Base-by-base conservation (phyloP, 495 filamentous ascomycete genomes). In the Neurospora sp. region DNA sequence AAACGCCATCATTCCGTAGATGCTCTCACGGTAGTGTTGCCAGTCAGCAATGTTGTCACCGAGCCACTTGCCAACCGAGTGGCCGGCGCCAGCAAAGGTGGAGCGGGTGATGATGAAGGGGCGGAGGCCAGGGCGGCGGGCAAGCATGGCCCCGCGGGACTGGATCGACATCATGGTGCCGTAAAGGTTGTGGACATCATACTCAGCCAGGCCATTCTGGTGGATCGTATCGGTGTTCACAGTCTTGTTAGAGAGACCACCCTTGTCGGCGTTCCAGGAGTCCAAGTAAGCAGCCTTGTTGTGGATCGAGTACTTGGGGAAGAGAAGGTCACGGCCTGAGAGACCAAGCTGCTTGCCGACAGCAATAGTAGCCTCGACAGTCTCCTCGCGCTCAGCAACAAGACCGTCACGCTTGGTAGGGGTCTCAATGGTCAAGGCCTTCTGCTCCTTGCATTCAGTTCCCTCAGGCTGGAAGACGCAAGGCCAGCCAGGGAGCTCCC, bases 111-210 rank as follows among this genome's bases (percentile, higher is more conserved):
- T 96, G 73, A 97, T 84, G 70, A 96, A 76, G 5, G 94, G 93
- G 0, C 93, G 87, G 2, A 88, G 82, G 2, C 78, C 79, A 0
- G 93, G 92, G 3, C 91, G 89, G 42, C 92, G 88, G 40, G 84
- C 80, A 10, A 88, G 81, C 92, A 97, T 92, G 9, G 92, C 91
- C 5, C 86, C 78, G 71, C 88, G 85, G 31, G 89, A 91, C 1
- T 88, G 82, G 9, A 86, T 82, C 37, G 88, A 90, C 94, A 97
- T 97, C 92, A 96, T 93, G 27, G 88, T 89, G 44, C 94, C 94
- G 79, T 93, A 96, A 12, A 97, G 81, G 78, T 97, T 97, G 81
- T 97, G 94, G 3, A 89, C 90, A 69, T 87, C 94, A 78, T 94
- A 95, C 81, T 93, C 91, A 18, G 82, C 81, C 81, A 89, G 85